phyloP scores from a whole-genome alignment of 345 rosid genomes.

The Salix purpurea region DNA sequence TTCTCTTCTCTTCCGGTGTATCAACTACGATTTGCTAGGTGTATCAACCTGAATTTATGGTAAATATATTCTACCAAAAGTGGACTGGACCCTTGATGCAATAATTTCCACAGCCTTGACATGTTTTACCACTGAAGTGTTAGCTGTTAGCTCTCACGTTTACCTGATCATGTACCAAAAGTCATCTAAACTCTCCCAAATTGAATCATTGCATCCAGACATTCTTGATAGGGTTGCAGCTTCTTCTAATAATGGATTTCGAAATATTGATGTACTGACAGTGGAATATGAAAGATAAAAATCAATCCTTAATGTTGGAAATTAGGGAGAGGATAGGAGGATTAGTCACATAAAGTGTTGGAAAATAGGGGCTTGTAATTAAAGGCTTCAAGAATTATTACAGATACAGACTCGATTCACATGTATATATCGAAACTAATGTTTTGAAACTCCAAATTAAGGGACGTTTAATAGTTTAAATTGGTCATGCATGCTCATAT shows the following conservation, averaged over 20 bases:
- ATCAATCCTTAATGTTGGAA: not conserved
- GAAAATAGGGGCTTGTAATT: not conserved
- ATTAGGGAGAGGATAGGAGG: not conserved
- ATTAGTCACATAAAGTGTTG: not conserved
- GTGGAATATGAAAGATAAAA: not conserved
- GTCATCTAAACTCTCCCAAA: not conserved
- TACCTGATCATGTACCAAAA: not conserved
- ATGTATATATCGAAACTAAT: too few species aligned
- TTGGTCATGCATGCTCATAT: too few species aligned
- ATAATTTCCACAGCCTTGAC: not conserved
- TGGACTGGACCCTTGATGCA: not conserved
- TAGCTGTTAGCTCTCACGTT: not conserved
- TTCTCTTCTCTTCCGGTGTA: not conserved
- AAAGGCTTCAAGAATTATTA: not conserved
- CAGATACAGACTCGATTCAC: too few species aligned
- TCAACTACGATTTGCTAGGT: not conserved
- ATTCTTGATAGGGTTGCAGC: not conserved
- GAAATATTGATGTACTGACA: not conserved
- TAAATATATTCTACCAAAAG: not conserved
- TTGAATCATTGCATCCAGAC: not conserved
- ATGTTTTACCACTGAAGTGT: not conserved
- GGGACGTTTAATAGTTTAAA: too few species aligned
- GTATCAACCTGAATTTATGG: not conserved
- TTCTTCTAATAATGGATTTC: not conserved
- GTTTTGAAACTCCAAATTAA: too few species aligned